Conservation (phyloP, 176 grass and related monocot species). For the Pharus latifolius region DNA sequence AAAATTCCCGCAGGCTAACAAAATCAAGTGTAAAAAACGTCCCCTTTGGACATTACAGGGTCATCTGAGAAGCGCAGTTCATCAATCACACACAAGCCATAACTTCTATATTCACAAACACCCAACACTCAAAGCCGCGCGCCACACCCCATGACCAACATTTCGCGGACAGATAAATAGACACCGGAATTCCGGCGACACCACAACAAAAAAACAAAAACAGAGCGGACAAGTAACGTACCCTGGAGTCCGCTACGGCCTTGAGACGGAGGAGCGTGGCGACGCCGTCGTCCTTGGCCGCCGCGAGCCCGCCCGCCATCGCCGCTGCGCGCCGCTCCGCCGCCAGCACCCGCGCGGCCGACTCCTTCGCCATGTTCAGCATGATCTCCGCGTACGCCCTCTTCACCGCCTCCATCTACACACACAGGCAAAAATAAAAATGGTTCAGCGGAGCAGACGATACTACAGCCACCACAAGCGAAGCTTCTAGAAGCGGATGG, state of each 20-base stretch:
- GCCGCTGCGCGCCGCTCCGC: constrained; percentile 47
- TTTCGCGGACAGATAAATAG: background rate
- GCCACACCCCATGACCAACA: too few relatives aligned
- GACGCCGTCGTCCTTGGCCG: constrained; percentile 47
- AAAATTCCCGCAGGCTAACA: background rate
- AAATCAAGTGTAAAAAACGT: background rate
- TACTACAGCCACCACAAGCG: too few relatives aligned
- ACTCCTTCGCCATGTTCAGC: constrained; percentile 75
- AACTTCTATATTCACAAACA: too few relatives aligned
- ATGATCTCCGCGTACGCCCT: constrained; percentile 79
- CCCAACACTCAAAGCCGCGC: too few relatives aligned
- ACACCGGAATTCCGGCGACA: constrained; percentile 6
- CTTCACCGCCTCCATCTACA: constrained; percentile 40
- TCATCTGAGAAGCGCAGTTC: too few relatives aligned
- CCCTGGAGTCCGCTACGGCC: constrained; percentile 46
- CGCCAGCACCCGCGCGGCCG: constrained; percentile 77
- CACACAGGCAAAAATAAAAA: background rate
- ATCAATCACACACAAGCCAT: too few relatives aligned
- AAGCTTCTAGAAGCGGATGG: background rate
- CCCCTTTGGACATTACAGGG: background rate
- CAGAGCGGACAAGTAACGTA: background rate
- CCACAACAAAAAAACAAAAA: background rate
- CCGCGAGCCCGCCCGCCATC: constrained; percentile 4
- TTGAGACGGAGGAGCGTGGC: constrained; percentile 41
- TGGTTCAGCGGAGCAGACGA: too few relatives aligned